Base-by-base conservation (phyloP, 768 basidiomycete genomes). In the Rubroboletus pulcherrimus region DNA sequence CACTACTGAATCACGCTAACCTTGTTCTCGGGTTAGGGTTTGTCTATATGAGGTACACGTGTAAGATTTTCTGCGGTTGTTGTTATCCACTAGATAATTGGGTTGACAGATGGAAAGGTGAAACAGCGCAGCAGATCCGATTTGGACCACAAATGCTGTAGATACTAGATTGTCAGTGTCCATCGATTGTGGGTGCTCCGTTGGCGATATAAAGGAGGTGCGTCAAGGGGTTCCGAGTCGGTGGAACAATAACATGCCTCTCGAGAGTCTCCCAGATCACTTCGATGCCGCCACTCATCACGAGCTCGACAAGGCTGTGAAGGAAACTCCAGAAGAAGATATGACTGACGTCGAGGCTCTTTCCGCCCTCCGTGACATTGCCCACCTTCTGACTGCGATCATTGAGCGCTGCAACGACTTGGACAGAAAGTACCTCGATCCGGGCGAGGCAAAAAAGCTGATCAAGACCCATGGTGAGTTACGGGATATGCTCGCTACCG, bases 1-100 rank as follows among this genome's bases (percentile, higher is more conserved):
- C 52, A 65, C 53, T n/a, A n/a, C n/a, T n/a, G 65, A 66, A 65
- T n/a, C n/a, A n/a, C n/a, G 49, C 10, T 14, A 66, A 63, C 64
- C 65, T 41, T 14, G 42, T 12, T 19, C 30, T 63, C 21, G 49
- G 64, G 64, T 66, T 65, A 66, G 56, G 64, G 64, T 58, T 60
- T 49, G 8, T 31, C 4, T 4, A 5, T 4, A 8, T 17, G 24
- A 15, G 14, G 6, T 35, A 35, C 21, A 21, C n/a, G n/a, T n/a
- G n/a, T n/a, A n/a, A n/a, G 35, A 37, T 34, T 12, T n/a, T n/a
- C n/a, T n/a, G n/a, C n/a, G n/a, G n/a, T 40, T 40, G 19, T 21
- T 40, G 21, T 12, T 10, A n/a, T n/a, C n/a, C 38, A 39, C n/a
- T 19, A 5, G n/a, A 17, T n/a, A 24, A 24, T 24, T 4, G n/a